phyloP scores from a whole-genome alignment of 2,329 filamentous ascomycete species.

The Fusarium nodosum region DNA sequence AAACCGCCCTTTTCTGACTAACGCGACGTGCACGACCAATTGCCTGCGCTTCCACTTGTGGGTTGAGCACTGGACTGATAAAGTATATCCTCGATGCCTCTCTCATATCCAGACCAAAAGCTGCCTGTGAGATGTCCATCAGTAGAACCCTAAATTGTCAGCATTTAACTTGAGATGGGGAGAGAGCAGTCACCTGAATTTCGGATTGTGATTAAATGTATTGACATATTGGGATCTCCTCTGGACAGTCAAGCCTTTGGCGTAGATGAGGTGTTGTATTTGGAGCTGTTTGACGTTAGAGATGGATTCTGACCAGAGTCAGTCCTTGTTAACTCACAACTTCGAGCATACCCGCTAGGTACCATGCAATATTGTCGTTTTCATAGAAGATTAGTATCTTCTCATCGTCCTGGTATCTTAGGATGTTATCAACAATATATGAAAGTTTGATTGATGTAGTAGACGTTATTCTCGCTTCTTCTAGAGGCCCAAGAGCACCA shows the following conservation, averaged over 20 bases:
- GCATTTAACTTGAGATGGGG: not conserved
- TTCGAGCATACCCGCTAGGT: constrained; percentile 86
- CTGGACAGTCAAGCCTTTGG: constrained; percentile 70
- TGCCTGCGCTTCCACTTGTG: constrained; percentile 87
- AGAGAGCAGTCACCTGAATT: constrained; percentile 64
- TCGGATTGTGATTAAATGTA: constrained; percentile 78
- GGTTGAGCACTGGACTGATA: constrained; percentile 87
- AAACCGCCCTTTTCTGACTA: constrained; percentile 82
- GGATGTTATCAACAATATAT: constrained; percentile 82
- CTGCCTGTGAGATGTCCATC: constrained; percentile 92
- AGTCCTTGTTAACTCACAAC: constrained; percentile 60
- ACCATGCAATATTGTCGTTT: constrained; percentile 86
- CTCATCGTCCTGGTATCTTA: constrained; percentile 75
- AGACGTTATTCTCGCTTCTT: constrained; percentile 74
- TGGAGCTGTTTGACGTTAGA: constrained; percentile 59
- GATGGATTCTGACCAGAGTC: not conserved
- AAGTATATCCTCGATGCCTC: constrained; percentile 90
- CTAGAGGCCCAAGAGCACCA: constrained; percentile 62
- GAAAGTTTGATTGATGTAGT: constrained; percentile 90
- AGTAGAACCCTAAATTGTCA: constrained; percentile 73
- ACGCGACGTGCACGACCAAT: constrained; percentile 92
- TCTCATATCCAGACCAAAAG: constrained; percentile 87
- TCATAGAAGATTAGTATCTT: constrained; percentile 97
- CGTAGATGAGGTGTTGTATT: constrained; percentile 75
- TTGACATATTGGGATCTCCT: constrained; percentile 81